These are phyloP conservation scores for Mucor saturninus DNA, from an alignment of 371 early-diverging fungal genomes.

Conservation along the genomic window DNA sequence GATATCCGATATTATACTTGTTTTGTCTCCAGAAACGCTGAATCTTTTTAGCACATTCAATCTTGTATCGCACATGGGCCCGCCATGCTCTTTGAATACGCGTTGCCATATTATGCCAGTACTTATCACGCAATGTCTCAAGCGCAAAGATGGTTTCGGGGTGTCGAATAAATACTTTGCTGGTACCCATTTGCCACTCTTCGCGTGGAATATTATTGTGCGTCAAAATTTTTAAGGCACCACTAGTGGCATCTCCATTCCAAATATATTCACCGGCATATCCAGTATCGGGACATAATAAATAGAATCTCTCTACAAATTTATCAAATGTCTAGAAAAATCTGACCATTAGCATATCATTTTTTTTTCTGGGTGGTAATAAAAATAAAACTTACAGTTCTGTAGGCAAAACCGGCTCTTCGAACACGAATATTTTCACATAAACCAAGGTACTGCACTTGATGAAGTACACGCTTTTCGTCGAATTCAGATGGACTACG, in stretches of 20 bases:
- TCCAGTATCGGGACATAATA: constrained; percentile 77
- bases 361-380: too few species aligned
- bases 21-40: constrained; percentile 87
- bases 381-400: constrained; percentile 36
- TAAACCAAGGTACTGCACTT: constrained; percentile 94
- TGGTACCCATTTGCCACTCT: constrained; percentile 96
- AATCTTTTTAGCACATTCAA: constrained; percentile 76
- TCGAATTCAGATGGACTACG: constrained; percentile 92
- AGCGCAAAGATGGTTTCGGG: constrained; percentile 96
- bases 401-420: constrained; percentile 95
- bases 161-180: constrained; percentile 93
- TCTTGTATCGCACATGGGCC: constrained; percentile 73
- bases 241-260: constrained; percentile 79
- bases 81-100: constrained; percentile 95
- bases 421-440: constrained; percentile 97
- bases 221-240: constrained; percentile 79
- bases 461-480: constrained; percentile 90
- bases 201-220: constrained; percentile 84
- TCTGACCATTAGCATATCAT: background rate
- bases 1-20: constrained; percentile 88
- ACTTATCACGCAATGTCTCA: constrained; percentile 91
- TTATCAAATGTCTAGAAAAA: constrained; percentile 44
- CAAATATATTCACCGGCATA: constrained; percentile 90
- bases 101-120: constrained; percentile 96
- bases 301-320: constrained; percentile 67